Percentiles rank a stretch among this genome's conserved stretches.
Conservation (phyloP, 2,329 filamentous ascomycete species). For the Knufia fluminis region DNA sequence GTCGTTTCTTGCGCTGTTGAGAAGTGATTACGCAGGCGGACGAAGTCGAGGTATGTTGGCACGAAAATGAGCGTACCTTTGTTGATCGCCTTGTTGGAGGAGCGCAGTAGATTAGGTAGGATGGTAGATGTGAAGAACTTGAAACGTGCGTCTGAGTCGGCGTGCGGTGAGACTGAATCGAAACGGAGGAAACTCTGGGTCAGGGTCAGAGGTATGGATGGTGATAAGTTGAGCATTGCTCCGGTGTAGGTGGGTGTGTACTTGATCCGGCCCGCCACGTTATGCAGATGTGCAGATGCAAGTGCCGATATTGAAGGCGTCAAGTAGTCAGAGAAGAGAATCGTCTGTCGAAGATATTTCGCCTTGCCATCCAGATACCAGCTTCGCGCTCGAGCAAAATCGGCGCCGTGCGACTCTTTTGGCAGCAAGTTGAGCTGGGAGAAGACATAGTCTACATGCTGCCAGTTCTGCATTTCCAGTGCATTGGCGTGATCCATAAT, state of each 20-base stretch:
- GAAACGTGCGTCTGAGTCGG: conserved; percentile 81
- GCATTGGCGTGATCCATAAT: conserved; percentile 88
- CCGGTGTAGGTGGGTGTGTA: conserved; percentile 60
- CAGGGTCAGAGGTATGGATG: conserved; percentile 46
- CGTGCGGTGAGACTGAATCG: conserved; percentile 57
- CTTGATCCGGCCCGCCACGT: conserved; percentile 70
- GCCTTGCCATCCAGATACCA: conserved; percentile 93
- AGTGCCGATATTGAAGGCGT: conserved; percentile 81
- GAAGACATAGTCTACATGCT: conserved; percentile 87
- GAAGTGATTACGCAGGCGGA: conserved; percentile 86
- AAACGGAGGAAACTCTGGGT: conserved; percentile 89
- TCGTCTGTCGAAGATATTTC: conserved; percentile 71
- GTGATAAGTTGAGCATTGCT: conserved; percentile 61
- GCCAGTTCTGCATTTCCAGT: conserved; percentile 96
- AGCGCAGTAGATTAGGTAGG: conserved; percentile 63
- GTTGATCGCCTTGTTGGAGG: conserved; percentile 49
- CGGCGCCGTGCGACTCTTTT: conserved; percentile 79
- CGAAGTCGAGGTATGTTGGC: conserved; percentile 89
- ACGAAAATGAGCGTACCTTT: conserved; percentile 78
- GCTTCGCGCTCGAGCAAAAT: conserved; percentile 78
- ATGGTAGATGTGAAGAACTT: conserved; percentile 80
- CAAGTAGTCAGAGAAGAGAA: conserved; percentile 71
- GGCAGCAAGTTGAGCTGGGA: conserved; percentile 85
- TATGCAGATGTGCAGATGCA: conserved; percentile 65
- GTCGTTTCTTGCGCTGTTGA: conserved; percentile 54